Evolutionary conservation across 352 stramenopile genomes (phyloP), one percentile per base, ranked within the genome.

Genomic region (Globisporangium recalcitrans): DNA sequence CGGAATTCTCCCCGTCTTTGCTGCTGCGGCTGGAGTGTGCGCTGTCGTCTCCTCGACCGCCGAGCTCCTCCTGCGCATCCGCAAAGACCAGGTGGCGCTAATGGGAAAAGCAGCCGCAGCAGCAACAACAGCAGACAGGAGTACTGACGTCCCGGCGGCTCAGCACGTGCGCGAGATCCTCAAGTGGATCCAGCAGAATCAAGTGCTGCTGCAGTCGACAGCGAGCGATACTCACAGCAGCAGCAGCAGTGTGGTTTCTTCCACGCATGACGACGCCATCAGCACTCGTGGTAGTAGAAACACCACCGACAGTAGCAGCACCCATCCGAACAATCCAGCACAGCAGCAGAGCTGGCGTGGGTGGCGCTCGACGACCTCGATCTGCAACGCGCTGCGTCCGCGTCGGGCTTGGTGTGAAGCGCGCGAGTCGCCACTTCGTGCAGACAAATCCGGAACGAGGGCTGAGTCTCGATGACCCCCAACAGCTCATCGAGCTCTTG

Each of bases 101-200:
- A 16, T 14, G 24, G 26, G 14, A 1, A 4, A 52, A 26, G 10
- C 19, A 11, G 22, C 21, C 14, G 13, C 46, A 38, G 9, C 3
- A 38, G 32, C 9, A 38, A 11, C 13, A 52, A 4, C 46, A 52
- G 46, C 46, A 42, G 34, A 16, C 34, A 42, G 34, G 13, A 11
- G 34, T 42, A 42, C 13, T 44, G 36, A n/a, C 36, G 14, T 21
- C 36, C 36, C 36, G 36, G 36, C 5, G 36, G 36, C 21, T 4
- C 51, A 57, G 21, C 19, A 29, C 8, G 27, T 57, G 11, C 22
- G 7, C 16, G 51, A 57, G 44, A 57, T 57, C 6, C 19, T n/a
- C 27, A 16, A 44, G 31, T 57, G 52, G 52, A 57, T 57, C 52
- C 19, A 57, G 52, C 8, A 44, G 52, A 44, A 57, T 46, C 52